Evolutionary conservation across 2,329 filamentous ascomycete genomes (phyloP), one percentile per base, ranked within the genome.

Genomic region (Phialophora chinensis): DNA sequence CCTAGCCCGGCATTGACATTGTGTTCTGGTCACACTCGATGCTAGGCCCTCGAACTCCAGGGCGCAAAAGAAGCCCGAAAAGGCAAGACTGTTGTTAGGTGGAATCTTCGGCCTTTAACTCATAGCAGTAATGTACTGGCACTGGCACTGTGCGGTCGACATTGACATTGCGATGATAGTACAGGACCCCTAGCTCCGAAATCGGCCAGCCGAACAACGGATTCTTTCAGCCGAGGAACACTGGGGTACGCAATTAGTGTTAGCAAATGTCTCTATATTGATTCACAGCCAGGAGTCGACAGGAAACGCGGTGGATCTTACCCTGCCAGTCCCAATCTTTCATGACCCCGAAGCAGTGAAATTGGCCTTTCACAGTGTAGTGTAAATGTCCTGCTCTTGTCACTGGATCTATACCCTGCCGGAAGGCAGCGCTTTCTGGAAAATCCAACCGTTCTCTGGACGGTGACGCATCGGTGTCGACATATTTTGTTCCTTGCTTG

Each of bases 301-400:
- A 11, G 29, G 53, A 33, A 33, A 27, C 33, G 11, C 11, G 33
- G 33, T 4, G 33, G 33, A 35, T 79, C 83, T 79, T 78, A 89
- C 88, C 84, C 81, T 90, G 87, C 88, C 88, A 90, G 20, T 82
- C 80, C 87, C 87, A 89, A 71, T 90, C 88, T 70, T 85, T 86
- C 88, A 90, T 90, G 42, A 91, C 87, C 44, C 87, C 85, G 6
- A 89, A 80, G 88, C 88, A 91, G 76, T 90, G 88, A 72, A 89
- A 77, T 50, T 81, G 81, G 1, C 88, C 88, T 68, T 85, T 83
- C 17, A 90, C 87, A 1, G 87, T 89, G 72, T 86, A 83, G 54
- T 88, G 85, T 62, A 81, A 79, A 66, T 88, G 84, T 67, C 86
- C 79, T 42, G 80, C 78, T 66, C 81, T 77, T 70, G 59, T 68